These are phyloP conservation scores for Malassezia arunalokei DNA, from an alignment of 1,284 basidiomycete species.

Conservation along the genomic window DNA sequence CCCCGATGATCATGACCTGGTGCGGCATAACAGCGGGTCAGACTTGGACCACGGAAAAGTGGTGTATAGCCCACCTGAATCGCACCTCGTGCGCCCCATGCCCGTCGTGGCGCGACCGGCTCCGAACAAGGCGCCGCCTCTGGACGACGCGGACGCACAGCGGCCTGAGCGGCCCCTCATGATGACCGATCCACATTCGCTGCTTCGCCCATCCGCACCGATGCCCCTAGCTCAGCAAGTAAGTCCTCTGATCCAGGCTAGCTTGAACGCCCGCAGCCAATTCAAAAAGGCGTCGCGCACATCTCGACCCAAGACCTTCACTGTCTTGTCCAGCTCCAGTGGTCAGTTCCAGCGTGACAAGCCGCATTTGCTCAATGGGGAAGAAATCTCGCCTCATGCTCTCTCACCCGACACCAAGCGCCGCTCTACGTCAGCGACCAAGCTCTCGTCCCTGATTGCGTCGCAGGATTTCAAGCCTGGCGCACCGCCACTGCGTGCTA, in stretches of 20 bases:
- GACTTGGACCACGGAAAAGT: constrained; percentile 5
- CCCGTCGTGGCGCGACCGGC: constrained; percentile 11
- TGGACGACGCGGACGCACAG: not conserved
- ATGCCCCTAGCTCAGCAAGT: constrained; percentile 34
- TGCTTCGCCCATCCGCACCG: constrained; percentile 18
- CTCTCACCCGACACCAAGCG: constrained; percentile 22
- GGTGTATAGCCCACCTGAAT: not conserved
- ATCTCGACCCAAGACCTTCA: constrained; percentile 44
- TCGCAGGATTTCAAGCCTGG: constrained; percentile 14
- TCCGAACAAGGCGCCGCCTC: not conserved
- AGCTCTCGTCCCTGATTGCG: constrained; percentile 15
- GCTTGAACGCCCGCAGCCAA: constrained; percentile 38
- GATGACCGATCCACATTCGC: constrained; percentile 10
- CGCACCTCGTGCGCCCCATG: constrained; percentile 13
- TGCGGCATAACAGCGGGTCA: not conserved
- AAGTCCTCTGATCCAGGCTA: constrained; percentile 43
- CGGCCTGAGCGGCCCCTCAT: constrained; percentile 10
- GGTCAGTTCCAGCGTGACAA: constrained; percentile 17
- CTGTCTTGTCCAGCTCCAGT: constrained; percentile 34
- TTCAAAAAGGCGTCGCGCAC: constrained; percentile 33
- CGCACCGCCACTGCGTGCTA: constrained; percentile 6
- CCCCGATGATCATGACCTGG: not conserved
- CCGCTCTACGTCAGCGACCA: constrained; percentile 24
- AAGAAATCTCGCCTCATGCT: constrained; percentile 22
- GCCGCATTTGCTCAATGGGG: constrained; percentile 30